Evolutionary conservation across 108 stramenopile species (phyloP).

Genomic region (Nannochloropsis oceanica): DNA sequence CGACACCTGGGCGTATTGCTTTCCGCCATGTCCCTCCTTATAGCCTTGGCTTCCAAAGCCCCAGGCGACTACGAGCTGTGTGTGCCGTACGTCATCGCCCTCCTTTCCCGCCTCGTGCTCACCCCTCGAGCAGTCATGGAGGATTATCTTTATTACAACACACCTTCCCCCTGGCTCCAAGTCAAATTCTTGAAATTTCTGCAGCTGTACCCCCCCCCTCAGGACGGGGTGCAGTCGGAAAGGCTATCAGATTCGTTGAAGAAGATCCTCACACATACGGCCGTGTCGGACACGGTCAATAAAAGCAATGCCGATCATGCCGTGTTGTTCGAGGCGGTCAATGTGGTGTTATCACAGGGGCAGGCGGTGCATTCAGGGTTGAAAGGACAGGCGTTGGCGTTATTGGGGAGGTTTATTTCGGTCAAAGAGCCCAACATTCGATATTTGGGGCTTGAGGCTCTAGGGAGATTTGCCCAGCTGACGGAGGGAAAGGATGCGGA

Average conservation of each 20-base stretch:
- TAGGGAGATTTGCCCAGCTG: constrained; percentile 76
- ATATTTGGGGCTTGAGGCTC: constrained; percentile 82
- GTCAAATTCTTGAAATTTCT: constrained; percentile 72
- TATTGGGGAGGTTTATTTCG: constrained; percentile 81
- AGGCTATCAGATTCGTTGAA: constrained; percentile 66
- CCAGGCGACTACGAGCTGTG: constrained; percentile 58
- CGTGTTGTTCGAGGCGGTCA: constrained; percentile 86
- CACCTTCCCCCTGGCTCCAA: constrained; percentile 72
- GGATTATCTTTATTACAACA: constrained; percentile 89
- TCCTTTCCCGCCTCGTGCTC: constrained; percentile 68
- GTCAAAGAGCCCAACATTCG: constrained; percentile 80
- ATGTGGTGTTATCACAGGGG: constrained; percentile 77
- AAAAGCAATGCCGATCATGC: constrained; percentile 93
- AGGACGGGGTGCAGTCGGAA: constrained; percentile 44
- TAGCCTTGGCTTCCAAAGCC: constrained; percentile 60
- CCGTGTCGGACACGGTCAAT: constrained; percentile 84
- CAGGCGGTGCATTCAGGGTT: background rate
- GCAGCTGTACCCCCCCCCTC: constrained; percentile 62
- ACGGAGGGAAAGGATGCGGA: background rate
- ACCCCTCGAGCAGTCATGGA: constrained; percentile 11
- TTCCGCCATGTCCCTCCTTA: constrained; percentile 66
- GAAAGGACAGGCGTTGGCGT: constrained; percentile 57
- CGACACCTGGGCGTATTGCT: constrained; percentile 75
- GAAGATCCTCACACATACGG: constrained; percentile 59
- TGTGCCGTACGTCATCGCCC: constrained; percentile 74